These are phyloP conservation scores for Oryza brachyantha DNA, from an alignment of 176 grass and related monocot species.

Conservation along the genomic window DNA sequence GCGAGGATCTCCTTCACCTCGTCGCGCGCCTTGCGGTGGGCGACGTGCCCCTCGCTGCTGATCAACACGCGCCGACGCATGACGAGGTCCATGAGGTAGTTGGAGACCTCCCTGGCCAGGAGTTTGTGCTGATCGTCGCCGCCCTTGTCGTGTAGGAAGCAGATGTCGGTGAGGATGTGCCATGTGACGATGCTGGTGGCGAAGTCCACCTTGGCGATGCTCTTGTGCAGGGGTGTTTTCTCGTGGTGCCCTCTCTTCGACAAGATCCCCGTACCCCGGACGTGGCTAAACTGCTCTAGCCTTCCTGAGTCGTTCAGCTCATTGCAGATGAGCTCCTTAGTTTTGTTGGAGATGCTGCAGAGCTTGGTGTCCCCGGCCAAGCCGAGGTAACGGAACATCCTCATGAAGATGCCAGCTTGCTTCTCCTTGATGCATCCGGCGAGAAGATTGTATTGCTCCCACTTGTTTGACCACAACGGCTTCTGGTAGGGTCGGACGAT, in stretches of 20 bases:
- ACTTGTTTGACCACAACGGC: constrained; percentile 45
- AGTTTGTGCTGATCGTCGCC: neutral
- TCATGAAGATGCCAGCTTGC: neutral
- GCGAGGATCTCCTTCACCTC: too few relatives aligned
- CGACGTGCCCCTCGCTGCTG: constrained; percentile 19
- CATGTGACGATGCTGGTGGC: constrained; percentile 31
- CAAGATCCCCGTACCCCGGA: neutral
- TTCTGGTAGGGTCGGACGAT: neutral
- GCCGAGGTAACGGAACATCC: neutral
- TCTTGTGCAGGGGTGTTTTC: neutral
- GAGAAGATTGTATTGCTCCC: constrained; percentile 32
- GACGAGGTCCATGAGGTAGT: constrained; percentile 13
- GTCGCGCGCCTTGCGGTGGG: too few relatives aligned
- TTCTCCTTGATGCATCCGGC: constrained; percentile 13
- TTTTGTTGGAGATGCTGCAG: neutral
- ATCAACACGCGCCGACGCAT: neutral
- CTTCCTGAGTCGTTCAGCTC: neutral
- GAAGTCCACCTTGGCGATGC: constrained; percentile 36
- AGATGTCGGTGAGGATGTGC: constrained; percentile 38
- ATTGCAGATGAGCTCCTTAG: too few relatives aligned
- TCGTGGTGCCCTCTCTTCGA: neutral
- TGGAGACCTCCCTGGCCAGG: neutral
- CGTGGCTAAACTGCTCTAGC: too few relatives aligned
- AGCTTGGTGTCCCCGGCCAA: neutral
- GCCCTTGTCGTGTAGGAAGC: neutral